phyloP scores from a whole-genome alignment of 352 stramenopile species.

The Pythium phragmiticola region DNA sequence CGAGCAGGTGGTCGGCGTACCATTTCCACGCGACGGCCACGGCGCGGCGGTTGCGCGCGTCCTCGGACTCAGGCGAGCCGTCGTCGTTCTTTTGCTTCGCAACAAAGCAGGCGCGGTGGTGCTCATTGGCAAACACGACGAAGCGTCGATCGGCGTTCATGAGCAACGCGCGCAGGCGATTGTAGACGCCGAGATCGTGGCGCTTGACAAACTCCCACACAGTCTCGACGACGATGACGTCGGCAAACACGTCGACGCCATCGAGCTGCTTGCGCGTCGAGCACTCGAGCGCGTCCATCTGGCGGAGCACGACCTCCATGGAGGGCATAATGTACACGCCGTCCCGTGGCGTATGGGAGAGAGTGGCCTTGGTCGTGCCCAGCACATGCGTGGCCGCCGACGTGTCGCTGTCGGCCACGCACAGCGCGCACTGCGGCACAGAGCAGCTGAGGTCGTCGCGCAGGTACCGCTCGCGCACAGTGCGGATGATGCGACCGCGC shows the following conservation, averaged over 20 bases:
- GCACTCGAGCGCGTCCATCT: slow-evolving; percentile 91
- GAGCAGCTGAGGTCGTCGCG: slow-evolving; percentile 87
- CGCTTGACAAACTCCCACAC: slow-evolving; percentile 89
- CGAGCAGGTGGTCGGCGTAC: slow-evolving; percentile 64
- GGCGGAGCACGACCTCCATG: slow-evolving; percentile 87
- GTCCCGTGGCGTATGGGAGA: slow-evolving; percentile 50
- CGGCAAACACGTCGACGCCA: slow-evolving; percentile 52
- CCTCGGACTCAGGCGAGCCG: slow-evolving; percentile 38
- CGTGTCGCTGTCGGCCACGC: slow-evolving; percentile 56
- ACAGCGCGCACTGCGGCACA: slow-evolving; percentile 56
- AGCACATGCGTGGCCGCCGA: slow-evolving; percentile 52
- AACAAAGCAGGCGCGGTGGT: slow-evolving; percentile 82
- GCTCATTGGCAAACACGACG: slow-evolving; percentile 93
- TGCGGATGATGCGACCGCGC: slow-evolving; percentile 73
- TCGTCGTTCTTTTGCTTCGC: slow-evolving; percentile 44
- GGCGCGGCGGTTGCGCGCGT: slow-evolving; percentile 86
- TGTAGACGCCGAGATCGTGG: slow-evolving; percentile 89
- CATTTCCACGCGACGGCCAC: slow-evolving; percentile 81
- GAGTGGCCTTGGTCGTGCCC: slow-evolving; percentile 54
- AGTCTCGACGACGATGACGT: slow-evolving; percentile 91
- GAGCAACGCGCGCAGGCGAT: slow-evolving; percentile 84
- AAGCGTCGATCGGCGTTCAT: slow-evolving; percentile 83
- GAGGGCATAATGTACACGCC: slow-evolving; percentile 82
- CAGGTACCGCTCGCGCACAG: slow-evolving; percentile 86
- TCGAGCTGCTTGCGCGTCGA: slow-evolving; percentile 55